phyloP scores from a whole-genome alignment of 2,329 filamentous ascomycete genomes.

The Pseudogymnoascus destructans region DNA sequence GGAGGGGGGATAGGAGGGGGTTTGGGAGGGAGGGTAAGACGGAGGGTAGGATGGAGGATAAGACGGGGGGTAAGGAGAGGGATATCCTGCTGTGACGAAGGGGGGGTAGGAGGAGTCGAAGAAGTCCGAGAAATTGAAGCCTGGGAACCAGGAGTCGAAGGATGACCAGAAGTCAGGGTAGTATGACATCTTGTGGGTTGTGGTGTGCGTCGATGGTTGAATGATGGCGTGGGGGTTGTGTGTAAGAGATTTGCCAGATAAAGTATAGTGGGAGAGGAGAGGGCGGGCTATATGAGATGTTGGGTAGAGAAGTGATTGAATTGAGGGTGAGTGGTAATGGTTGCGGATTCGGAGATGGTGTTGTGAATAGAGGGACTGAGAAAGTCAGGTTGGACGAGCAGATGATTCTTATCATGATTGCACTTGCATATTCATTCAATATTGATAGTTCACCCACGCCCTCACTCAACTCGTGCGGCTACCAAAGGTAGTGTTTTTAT shows the following conservation, averaged over 20 bases:
- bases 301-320: neutral
- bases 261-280: too few species aligned
- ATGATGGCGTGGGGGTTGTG: neutral
- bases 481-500: slow-evolving; percentile 5
- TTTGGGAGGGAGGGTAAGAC: neutral
- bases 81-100: neutral
- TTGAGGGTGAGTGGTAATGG: neutral
- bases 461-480: neutral
- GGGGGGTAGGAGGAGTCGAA: neutral
- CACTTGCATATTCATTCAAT: neutral
- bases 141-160: slow-evolving; percentile 4
- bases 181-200: neutral
- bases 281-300: neutral
- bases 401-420: neutral
- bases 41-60: neutral
- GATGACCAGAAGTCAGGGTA: neutral
- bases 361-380: neutral
- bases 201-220: neutral
- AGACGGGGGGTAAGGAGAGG: neutral
- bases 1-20: neutral
- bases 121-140: neutral
- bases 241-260: neutral
- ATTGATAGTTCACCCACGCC: neutral
- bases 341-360: neutral
- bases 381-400: neutral